phyloP scores from a whole-genome alignment of 2,329 filamentous ascomycete species.

The Chaetoscypha palmicola region DNA sequence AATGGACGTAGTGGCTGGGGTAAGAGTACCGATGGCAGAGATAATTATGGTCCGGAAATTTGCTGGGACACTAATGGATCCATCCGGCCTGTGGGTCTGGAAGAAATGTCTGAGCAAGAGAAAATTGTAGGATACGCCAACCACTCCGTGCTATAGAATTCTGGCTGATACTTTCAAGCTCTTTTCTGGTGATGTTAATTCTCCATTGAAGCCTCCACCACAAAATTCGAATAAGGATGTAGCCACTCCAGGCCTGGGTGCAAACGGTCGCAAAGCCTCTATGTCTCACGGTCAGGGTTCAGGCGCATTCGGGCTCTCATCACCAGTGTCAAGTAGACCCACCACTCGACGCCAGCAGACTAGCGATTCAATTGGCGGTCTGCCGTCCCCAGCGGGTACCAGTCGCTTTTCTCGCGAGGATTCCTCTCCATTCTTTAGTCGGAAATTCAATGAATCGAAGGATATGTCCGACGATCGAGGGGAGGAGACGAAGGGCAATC shows the following conservation, averaged over 20 bases:
- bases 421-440: conserved; percentile 48
- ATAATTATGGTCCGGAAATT: conserved; percentile 76
- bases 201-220: conserved; percentile 77
- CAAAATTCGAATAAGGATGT: conserved; percentile 56
- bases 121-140: conserved; percentile 43
- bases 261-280: conserved; percentile 73
- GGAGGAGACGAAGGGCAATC: conserved; percentile 37
- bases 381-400: conserved; percentile 54
- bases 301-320: conserved; percentile 61
- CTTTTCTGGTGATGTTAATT: conserved; percentile 85
- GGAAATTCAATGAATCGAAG: conserved; percentile 47
- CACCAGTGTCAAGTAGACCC: conserved; percentile 66
- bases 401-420: conserved; percentile 59
- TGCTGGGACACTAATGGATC: conserved; percentile 79
- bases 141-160: conserved; percentile 8
- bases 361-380: conserved; percentile 55
- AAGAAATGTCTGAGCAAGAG: conserved; percentile 59
- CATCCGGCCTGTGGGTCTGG: conserved; percentile 63
- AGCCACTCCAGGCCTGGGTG: conserved; percentile 45
- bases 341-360: conserved; percentile 79
- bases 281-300: conserved; percentile 58
- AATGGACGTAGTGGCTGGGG: conserved; percentile 62
- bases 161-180: conserved; percentile 44
- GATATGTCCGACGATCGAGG: conserved; percentile 47
- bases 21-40: conserved; percentile 67